phyloP scores from a whole-genome alignment of 371 early-diverging fungal species.

The Neoconidiobolus thromboides region DNA sequence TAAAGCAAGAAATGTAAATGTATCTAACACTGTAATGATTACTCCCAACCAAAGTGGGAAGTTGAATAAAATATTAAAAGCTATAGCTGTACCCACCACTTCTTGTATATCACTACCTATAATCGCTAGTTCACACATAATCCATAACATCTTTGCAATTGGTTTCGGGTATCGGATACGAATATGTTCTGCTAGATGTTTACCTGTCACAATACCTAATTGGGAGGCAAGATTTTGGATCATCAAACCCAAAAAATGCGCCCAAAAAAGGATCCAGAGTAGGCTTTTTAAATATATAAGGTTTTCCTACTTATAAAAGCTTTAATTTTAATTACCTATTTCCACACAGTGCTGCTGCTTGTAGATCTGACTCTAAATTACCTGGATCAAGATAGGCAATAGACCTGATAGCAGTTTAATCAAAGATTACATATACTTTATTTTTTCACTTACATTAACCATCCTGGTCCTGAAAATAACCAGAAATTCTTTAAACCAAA shows the following conservation, averaged over 20 bases:
- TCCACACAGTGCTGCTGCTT: slow-evolving; percentile 40
- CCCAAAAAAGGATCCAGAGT: slow-evolving; percentile 40
- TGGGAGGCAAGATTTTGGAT: slow-evolving; percentile 41
- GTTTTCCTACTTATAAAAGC: background rate
- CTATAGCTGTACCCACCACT: slow-evolving; percentile 57
- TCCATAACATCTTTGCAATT: slow-evolving; percentile 25
- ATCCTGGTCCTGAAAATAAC: slow-evolving; percentile 31
- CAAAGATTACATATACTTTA: background rate
- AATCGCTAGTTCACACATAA: slow-evolving; percentile 50
- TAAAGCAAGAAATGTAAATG: slow-evolving; percentile 38
- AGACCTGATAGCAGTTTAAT: slow-evolving; percentile 19
- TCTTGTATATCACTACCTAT: slow-evolving; percentile 57
- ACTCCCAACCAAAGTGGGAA: slow-evolving; percentile 42
- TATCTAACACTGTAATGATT: slow-evolving; percentile 44
- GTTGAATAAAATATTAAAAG: slow-evolving; percentile 36
- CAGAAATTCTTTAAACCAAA: slow-evolving; percentile 8
- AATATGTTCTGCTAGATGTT: slow-evolving; percentile 40
- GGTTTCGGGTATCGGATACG: slow-evolving; percentile 23
- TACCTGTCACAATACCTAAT: slow-evolving; percentile 52
- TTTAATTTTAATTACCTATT: slow-evolving; percentile 13
- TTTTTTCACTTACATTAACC: slow-evolving; percentile 16
- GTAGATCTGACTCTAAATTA: slow-evolving; percentile 49
- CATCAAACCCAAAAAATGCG: slow-evolving; percentile 34
- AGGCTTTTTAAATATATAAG: slow-evolving; percentile 13
- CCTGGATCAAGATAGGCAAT: slow-evolving; percentile 59